Percentiles rank a stretch among this genome's conserved stretches.
phyloP scores from a whole-genome alignment of 805 yeast species.

The Yarrowia hollandica region DNA sequence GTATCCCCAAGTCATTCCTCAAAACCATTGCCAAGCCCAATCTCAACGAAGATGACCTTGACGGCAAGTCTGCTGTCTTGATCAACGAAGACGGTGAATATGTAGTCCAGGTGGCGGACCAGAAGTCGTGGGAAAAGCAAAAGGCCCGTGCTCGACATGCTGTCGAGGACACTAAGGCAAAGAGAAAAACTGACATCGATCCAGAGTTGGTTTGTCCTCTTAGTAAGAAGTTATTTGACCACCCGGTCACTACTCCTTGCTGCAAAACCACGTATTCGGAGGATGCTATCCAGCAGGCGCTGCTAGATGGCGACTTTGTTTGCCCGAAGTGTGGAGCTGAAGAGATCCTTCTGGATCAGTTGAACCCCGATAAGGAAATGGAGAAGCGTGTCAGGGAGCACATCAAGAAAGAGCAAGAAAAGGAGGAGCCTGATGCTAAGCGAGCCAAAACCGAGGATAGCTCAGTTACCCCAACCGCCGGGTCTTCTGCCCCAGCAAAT shows the following conservation, averaged over 20 bases:
- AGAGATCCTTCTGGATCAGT: constrained; percentile 73
- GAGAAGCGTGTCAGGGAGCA: constrained; percentile 55
- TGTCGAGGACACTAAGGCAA: constrained; percentile 39
- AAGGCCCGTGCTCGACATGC: constrained; percentile 47
- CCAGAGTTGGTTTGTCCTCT: constrained; percentile 70
- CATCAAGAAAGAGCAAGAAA: constrained; percentile 30
- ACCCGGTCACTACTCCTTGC: constrained; percentile 84
- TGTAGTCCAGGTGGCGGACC: constrained; percentile 94
- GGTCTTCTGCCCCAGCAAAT: neutral
- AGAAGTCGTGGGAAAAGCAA: constrained; percentile 87
- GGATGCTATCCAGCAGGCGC: constrained; percentile 59
- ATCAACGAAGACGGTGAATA: constrained; percentile 93
- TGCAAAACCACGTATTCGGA: constrained; percentile 62
- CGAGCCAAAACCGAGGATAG: constrained; percentile 2
- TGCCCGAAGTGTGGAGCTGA: constrained; percentile 83
- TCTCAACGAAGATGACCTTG: constrained; percentile 48
- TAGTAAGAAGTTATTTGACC: constrained; percentile 58
- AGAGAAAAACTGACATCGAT: constrained; percentile 54
- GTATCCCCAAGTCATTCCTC: constrained; percentile 92
- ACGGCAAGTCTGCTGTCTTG: constrained; percentile 60
- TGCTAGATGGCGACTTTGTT: constrained; percentile 80
- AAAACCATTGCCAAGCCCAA: constrained; percentile 81
- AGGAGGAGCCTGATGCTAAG: constrained; percentile 22
- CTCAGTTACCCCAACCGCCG: neutral
- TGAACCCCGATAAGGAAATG: constrained; percentile 62